Base-by-base conservation (phyloP, 805 yeast genomes). In the Lipomyces sp. region DNA sequence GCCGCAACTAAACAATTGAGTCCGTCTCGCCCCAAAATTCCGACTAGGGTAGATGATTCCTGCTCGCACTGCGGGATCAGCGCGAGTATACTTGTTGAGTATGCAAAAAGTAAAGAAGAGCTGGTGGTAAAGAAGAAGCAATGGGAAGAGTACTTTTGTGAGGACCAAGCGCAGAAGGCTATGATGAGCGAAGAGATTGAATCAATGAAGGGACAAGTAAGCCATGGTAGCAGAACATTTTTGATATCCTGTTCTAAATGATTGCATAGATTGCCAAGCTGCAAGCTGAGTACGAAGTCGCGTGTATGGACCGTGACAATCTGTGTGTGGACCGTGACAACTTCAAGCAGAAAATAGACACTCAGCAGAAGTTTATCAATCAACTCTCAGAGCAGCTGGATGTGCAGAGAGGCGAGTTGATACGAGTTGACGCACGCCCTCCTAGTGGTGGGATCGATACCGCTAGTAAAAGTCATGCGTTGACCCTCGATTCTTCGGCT, bases 61-160 rank as follows among this genome's bases (percentile, higher is more conserved):
- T 67, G 70, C 35, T 42, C 58, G 18, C 58, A 64, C 18, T 67
- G 70, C 33, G 69, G 69, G 6, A 59, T 67, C 11, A 59, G 62
- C 18, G 67, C 70, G 4, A 51, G 61, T 11, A 37, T 62, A 10
- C 54, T 65, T 2, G 65, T 64, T 15, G 70, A 67, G 24, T 50
- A 56, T 39, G 51, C 69, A 3, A 64, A 62, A 24, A 62, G 58
- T 24, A 53, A 48, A 30, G 69, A 67, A 29, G 70, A 67, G 48
- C 61, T 67, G 29, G 54, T 37, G 15, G 48, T 58, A 11, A 67
- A 67, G 62, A 67, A 67, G 53, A 59, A 54, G 42, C 62, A 62
- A 35, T 65, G 69, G 69, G 69, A 67, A 32, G 33, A 15, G 35
- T 67, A 67, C 34, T 67, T 65, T 48, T 30, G 57, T 10, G 62